These are phyloP conservation scores for Massariosphaeria phaeospora DNA, from an alignment of 495 filamentous ascomycete genomes.

Conservation along the genomic window DNA sequence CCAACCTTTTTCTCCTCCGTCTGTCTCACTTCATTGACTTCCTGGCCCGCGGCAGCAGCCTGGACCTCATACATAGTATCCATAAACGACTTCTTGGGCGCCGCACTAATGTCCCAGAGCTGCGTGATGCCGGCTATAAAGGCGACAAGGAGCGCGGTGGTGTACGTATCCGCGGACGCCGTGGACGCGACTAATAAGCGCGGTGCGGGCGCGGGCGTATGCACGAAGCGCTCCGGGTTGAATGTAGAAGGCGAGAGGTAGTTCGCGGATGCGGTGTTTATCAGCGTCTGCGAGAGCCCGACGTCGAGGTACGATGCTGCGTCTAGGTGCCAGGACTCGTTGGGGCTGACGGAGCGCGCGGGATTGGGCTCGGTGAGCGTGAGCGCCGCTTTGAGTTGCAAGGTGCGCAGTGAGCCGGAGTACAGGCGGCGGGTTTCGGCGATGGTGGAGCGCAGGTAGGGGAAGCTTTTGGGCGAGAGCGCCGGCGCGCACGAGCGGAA, in stretches of 20 bases:
- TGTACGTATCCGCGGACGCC: background rate
- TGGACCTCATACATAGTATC: conserved; percentile 18
- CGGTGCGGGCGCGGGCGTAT: background rate
- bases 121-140: conserved; percentile 19
- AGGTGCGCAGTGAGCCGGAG: background rate
- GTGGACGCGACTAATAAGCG: background rate
- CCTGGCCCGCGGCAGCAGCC: conserved; percentile 30
- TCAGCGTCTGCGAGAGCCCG: conserved; percentile 19
- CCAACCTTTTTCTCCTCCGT: conserved; percentile 19
- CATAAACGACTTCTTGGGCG: conserved; percentile 27
- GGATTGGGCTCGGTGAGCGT: conserved; percentile 3
- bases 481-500: conserved; percentile 22
- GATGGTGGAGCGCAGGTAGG: conserved; percentile 39
- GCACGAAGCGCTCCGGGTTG: conserved; percentile 21
- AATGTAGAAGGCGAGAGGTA: conserved; percentile 8
- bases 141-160: conserved; percentile 7
- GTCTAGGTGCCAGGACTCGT: conserved; percentile 11
- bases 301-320: conserved; percentile 18
- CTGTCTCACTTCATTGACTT: conserved; percentile 3
- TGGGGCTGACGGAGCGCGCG: background rate
- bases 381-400: conserved; percentile 5
- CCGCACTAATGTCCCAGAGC: conserved; percentile 22
- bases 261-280: conserved; percentile 22
- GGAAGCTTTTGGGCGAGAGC: conserved; percentile 36
- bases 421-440: conserved; percentile 22